Evolutionary conservation across 202 grass and related monocot genomes (phyloP), one percentile per base, ranked within the genome.

Genomic region (Setaria italica): DNA sequence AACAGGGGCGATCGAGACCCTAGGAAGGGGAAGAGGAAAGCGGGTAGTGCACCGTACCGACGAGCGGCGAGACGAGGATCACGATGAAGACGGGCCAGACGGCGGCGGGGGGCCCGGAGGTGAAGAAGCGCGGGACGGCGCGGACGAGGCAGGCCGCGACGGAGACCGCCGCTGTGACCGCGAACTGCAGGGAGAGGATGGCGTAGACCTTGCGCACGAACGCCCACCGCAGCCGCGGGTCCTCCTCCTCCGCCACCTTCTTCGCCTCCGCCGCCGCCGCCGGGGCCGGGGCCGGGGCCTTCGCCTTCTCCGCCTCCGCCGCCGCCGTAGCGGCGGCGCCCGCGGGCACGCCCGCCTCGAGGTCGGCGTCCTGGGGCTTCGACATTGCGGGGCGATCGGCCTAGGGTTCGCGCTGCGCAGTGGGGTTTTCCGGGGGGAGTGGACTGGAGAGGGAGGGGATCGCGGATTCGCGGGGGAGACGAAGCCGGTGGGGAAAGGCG

Each of bases 191-290:
- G 11, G 87, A 46, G 7, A 92, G 85, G 69, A 94, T 94, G 0
- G 11, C 7, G 74, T 92, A 94, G 11, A 92, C 92, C 87, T 94
- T 94, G 9, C 90, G 70, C 55, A 90, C 88, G 92, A 92, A 94
- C 0, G 82, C 90, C 92, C 90, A 92, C 10, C 92, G 80, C 33
- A 94, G 82, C 20, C 74, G 58, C 35, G 89, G 89, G 32, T 94
- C 89, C 77, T 91, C 92, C 77, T 86, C 92, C 45, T 66, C 80
- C 72, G 86, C 85, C 63, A 83, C 85, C 67, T 39, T 85, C 76
- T 16, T 25, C 78, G 12, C 1, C 15, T 5, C 4, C 4, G 2
- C 55, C 51, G 14, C 15, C 15, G 1, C 51, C 55, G 55, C 14
- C 13, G 0, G 7, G 37, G 29, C 17, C 77, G 29, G 11, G 16